A percentile compares a stretch with the other conserved stretches of the same genome.
phyloP scores from a whole-genome alignment of 1,139 yeast genomes.

The Nakaseomyces delphensis region DNA sequence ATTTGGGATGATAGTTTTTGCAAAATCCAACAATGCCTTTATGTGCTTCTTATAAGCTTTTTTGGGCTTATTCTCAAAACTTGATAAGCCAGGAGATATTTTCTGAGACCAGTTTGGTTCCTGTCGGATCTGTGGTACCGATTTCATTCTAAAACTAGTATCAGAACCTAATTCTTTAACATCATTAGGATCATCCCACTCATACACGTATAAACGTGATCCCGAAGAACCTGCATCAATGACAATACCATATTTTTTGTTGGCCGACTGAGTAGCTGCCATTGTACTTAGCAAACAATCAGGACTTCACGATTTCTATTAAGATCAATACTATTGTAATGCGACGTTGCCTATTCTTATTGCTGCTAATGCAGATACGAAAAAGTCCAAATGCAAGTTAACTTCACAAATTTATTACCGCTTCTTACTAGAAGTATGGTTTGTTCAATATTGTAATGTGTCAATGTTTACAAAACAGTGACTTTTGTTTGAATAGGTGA shows the following conservation, averaged over 20 bases:
- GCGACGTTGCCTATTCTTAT: too few species aligned
- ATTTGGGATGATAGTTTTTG: constrained; percentile 50
- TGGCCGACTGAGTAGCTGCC: constrained; percentile 9
- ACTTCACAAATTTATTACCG: too few species aligned
- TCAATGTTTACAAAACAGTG: too few species aligned
- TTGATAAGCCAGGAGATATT: constrained; percentile 63
- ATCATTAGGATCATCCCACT: constrained; percentile 47
- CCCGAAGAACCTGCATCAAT: constrained; percentile 81
- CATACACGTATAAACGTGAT: constrained; percentile 60
- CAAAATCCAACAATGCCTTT: constrained; percentile 45
- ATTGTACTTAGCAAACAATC: neutral
- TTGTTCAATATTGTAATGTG: too few species aligned
- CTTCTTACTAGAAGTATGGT: too few species aligned
- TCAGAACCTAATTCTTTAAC: constrained; percentile 19
- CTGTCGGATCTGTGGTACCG: constrained; percentile 57
- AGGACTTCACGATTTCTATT: too few species aligned
- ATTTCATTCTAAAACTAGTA: constrained; percentile 29
- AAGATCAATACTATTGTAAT: too few species aligned
- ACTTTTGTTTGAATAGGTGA: too few species aligned
- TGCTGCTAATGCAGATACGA: neutral
- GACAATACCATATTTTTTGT: constrained; percentile 52
- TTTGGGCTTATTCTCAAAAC: constrained; percentile 41
- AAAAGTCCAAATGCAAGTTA: too few species aligned
- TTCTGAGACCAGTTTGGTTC: constrained; percentile 53
- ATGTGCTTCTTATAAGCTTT: constrained; percentile 57